These are phyloP conservation scores for Daldinia bambusicola DNA, from an alignment of 495 filamentous ascomycete species.

Conservation along the genomic window DNA sequence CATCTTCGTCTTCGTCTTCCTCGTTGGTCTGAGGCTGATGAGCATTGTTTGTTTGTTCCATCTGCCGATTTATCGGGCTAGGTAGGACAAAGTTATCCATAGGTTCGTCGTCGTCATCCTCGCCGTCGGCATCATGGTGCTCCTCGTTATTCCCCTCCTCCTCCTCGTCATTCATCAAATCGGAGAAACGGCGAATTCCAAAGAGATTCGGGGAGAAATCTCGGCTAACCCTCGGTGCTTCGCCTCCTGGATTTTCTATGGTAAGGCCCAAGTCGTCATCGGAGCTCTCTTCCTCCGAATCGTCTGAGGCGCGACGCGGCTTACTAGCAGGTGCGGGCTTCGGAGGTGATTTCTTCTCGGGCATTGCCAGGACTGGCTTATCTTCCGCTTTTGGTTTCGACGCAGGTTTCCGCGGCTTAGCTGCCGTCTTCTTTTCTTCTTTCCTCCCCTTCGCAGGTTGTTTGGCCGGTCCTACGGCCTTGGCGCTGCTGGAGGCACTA, in stretches of 20 bases:
- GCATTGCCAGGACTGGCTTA: slow-evolving; percentile 35
- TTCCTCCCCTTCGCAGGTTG: slow-evolving; percentile 35
- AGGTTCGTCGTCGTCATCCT: slow-evolving; percentile 46
- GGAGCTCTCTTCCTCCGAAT: slow-evolving; percentile 57
- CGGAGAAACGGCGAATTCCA: slow-evolving; percentile 54
- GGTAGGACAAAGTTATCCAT: slow-evolving; percentile 50
- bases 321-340: slow-evolving; percentile 39
- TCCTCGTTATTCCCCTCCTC: slow-evolving; percentile 42
- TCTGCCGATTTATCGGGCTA: slow-evolving; percentile 49
- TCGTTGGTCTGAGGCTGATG: slow-evolving; percentile 24
- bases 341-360: slow-evolving; percentile 43
- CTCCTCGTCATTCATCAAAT: slow-evolving; percentile 50
- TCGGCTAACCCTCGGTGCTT: slow-evolving; percentile 42
- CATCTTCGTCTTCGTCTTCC: slow-evolving; percentile 31
- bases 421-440: slow-evolving; percentile 38
- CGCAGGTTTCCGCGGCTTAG: slow-evolving; percentile 44
- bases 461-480: slow-evolving; percentile 25
- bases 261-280: slow-evolving; percentile 57
- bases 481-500: slow-evolving; percentile 38
- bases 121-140: slow-evolving; percentile 52
- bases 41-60: slow-evolving; percentile 29
- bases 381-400: slow-evolving; percentile 41
- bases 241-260: slow-evolving; percentile 59
- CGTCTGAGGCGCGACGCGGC: slow-evolving; percentile 31
- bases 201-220: slow-evolving; percentile 54